Percentiles rank a stretch among this genome's conserved stretches.
These are phyloP conservation scores for Picea glauca DNA, from an alignment of 75 land plant species.

Conservation along the genomic window DNA sequence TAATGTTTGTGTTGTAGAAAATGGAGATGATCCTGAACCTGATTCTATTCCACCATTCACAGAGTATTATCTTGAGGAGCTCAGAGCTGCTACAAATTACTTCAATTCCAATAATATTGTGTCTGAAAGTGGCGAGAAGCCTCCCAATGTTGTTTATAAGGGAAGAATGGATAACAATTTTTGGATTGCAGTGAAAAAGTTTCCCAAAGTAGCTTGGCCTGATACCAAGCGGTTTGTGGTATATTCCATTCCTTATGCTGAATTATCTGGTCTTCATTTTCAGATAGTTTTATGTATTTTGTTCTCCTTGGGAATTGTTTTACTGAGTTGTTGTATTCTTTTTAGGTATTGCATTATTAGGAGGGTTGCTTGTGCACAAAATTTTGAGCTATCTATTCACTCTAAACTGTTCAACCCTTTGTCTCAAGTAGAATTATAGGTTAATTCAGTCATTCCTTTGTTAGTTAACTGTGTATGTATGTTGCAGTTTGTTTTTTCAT, in stretches of 20 bases:
- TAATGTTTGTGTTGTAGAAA: too few species aligned
- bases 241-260: neutral
- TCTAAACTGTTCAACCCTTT: neutral
- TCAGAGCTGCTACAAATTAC: too few species aligned
- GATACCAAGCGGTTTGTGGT: constrained; percentile 67
- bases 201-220: constrained; percentile 78
- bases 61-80: too few species aligned
- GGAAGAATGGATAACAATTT: constrained; percentile 57
- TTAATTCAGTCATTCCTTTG: neutral
- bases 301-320: neutral
- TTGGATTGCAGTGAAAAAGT: constrained; percentile 87
- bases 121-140: constrained; percentile 82
- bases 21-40: too few species aligned
- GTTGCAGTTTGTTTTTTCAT: neutral
- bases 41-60: too few species aligned
- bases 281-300: neutral
- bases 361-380: neutral
- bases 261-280: neutral
- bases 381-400: neutral
- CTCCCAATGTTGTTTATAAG: constrained; percentile 76
- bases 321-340: neutral
- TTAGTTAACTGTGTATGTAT: neutral
- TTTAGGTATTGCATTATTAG: neutral
- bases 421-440: neutral
- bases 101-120: constrained; percentile 24